phyloP scores from a whole-genome alignment of 345 rosid genomes.

The Pugionium dolabratum region DNA sequence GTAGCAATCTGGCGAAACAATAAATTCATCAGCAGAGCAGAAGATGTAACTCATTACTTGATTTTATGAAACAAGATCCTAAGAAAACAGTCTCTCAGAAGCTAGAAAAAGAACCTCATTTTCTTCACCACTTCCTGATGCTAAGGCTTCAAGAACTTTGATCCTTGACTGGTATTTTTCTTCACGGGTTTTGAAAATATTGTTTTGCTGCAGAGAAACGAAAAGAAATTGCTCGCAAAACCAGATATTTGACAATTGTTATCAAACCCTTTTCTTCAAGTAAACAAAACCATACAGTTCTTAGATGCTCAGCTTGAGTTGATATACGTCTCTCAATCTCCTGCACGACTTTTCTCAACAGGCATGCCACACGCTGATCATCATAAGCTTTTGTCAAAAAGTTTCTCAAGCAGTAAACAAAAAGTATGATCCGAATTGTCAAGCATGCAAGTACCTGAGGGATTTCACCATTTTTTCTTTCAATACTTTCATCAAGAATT shows the following conservation, averaged over 20 bases:
- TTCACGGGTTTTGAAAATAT: conserved; percentile 79
- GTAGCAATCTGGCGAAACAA: conserved; percentile 50
- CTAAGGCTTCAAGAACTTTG: conserved; percentile 87
- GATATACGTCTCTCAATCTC: conserved; percentile 97
- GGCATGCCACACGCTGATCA: conserved; percentile 79
- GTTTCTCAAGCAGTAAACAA: conserved; percentile 5
- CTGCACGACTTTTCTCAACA: conserved; percentile 83
- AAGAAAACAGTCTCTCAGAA: background rate
- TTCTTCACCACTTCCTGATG: conserved; percentile 68
- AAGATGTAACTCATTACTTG: conserved; percentile 3
- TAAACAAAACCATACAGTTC: no score
- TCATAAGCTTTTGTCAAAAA: conserved; percentile 33
- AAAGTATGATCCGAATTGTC: background rate
- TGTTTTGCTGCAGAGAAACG: conserved; percentile 97
- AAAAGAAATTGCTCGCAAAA: no score
- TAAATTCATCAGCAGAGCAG: conserved; percentile 32
- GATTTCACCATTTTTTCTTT: conserved; percentile 74
- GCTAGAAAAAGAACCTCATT: conserved; percentile 75
- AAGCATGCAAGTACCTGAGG: conserved; percentile 66
- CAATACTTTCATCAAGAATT: conserved; percentile 87
- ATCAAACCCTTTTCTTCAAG: no score
- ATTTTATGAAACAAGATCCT: conserved; percentile 10
- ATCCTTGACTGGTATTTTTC: conserved; percentile 87
- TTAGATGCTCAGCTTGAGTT: conserved; percentile 94
- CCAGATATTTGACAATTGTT: no score